These are phyloP conservation scores for Diaporthe amygdali DNA, from an alignment of 2,329 filamentous ascomycete genomes.

Conservation along the genomic window DNA sequence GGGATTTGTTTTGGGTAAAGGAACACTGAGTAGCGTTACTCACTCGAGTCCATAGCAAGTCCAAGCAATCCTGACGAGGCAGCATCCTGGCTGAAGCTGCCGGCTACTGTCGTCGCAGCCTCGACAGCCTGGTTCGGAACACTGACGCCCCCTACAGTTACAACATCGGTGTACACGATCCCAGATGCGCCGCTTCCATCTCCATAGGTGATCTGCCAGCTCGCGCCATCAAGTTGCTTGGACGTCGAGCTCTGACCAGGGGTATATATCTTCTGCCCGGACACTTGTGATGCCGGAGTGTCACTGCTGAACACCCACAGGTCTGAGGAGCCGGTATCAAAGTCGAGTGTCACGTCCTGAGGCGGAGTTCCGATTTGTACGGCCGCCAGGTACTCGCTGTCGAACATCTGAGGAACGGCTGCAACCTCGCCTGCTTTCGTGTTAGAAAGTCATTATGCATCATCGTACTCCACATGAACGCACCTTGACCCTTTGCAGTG, in stretches of 20 bases:
- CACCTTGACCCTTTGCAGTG: conserved; percentile 25
- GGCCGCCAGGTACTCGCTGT: conserved; percentile 59
- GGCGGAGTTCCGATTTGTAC: conserved; percentile 61
- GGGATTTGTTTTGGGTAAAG: too few relatives aligned
- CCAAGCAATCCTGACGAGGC: conserved; percentile 55
- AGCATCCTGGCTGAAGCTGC: conserved; percentile 39
- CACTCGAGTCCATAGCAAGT: conserved; percentile 64
- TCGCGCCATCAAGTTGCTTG: conserved; percentile 44
- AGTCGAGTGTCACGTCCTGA: conserved; percentile 65
- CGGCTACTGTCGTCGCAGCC: conserved; percentile 62
- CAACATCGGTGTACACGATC: conserved; percentile 67
- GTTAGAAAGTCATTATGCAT: conserved; percentile 27
- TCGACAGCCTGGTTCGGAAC: conserved; percentile 68
- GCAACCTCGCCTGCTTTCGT: conserved; percentile 39
- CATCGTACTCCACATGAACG: not conserved
- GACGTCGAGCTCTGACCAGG: conserved; percentile 46
- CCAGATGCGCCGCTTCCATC: conserved; percentile 67
- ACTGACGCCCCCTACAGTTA: conserved; percentile 63
- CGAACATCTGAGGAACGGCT: conserved; percentile 50
- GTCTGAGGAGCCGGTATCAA: conserved; percentile 72
- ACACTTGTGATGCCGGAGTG: conserved; percentile 49
- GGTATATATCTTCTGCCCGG: conserved; percentile 62
- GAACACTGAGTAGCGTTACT: conserved; percentile 32
- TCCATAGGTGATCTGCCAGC: conserved; percentile 67
- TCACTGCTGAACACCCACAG: conserved; percentile 71